Evolutionary conservation across 169 alveolate species (phyloP).

Genomic region (Blepharisma undulans): DNA sequence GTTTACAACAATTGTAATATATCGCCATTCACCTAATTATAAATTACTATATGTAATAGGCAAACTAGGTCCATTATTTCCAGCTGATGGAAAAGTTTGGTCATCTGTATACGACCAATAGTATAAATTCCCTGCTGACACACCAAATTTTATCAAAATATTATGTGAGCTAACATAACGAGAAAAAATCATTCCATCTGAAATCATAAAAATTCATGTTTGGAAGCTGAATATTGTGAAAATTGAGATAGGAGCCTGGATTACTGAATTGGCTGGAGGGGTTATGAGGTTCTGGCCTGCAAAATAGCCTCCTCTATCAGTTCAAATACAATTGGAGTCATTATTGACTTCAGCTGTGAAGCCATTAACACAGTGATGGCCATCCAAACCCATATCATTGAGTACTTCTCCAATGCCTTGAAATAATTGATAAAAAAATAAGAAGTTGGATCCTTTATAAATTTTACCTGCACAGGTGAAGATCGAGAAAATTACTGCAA

Average conservation of each 20-base stretch:
- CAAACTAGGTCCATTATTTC: background rate
- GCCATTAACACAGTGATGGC: background rate
- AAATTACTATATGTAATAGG: background rate
- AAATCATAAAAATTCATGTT: background rate
- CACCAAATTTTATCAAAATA: background rate
- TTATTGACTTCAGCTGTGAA: background rate
- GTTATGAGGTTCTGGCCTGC: background rate
- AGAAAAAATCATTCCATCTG: background rate
- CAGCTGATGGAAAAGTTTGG: background rate
- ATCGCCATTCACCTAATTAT: background rate
- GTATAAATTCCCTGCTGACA: background rate
- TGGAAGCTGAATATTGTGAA: background rate
- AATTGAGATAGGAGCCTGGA: background rate
- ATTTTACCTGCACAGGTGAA: background rate
- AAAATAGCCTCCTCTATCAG: background rate
- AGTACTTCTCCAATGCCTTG: background rate
- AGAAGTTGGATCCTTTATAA: background rate
- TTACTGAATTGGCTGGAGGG: background rate
- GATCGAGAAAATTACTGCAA: background rate
- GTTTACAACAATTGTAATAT: background rate
- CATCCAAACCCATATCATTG: background rate
- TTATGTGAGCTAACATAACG: background rate
- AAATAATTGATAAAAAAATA: background rate
- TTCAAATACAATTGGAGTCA: background rate
- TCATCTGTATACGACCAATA: background rate